phyloP scores from a whole-genome alignment of 2,329 filamentous ascomycete species.

The Diplodia scrobiculata region DNA sequence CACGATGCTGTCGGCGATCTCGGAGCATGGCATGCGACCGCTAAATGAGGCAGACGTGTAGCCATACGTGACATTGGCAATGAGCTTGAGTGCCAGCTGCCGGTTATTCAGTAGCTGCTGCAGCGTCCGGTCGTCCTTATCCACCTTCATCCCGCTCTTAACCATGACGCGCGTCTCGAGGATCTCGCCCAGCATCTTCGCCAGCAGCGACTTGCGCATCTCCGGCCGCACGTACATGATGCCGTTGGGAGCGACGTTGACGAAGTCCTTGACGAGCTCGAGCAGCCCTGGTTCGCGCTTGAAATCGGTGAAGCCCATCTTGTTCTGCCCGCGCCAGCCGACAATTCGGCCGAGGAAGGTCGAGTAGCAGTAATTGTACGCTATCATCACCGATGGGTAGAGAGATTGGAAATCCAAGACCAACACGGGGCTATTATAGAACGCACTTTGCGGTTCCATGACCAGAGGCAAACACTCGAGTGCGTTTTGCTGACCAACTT shows the following conservation, averaged over 20 bases:
- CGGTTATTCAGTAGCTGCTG: conserved; percentile 90
- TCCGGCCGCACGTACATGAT: conserved; percentile 90
- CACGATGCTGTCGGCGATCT: conserved; percentile 97
- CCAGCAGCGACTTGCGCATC: conserved; percentile 84
- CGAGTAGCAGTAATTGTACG: conserved; percentile 98
- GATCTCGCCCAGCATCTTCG: conserved; percentile 96
- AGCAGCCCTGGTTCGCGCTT: conserved; percentile 73
- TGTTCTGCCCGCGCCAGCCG: conserved; percentile 86
- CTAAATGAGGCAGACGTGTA: conserved; percentile 98
- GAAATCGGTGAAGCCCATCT: conserved; percentile 93
- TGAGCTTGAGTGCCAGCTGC: conserved; percentile 88
- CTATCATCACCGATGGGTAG: conserved; percentile 98
- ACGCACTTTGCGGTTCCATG: conserved; percentile 94
- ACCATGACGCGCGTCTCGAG: conserved; percentile 97
- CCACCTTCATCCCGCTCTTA: conserved; percentile 92
- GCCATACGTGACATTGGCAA: conserved; percentile 98
- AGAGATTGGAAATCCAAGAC: conserved; percentile 95
- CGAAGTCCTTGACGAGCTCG: conserved; percentile 75
- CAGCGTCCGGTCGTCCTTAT: conserved; percentile 82
- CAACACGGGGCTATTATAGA: conserved; percentile 85
- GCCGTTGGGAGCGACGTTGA: conserved; percentile 93
- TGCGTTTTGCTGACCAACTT: conserved; percentile 91
- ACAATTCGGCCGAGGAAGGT: conserved; percentile 87
- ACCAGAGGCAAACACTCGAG: conserved; percentile 92
- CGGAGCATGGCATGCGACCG: conserved; percentile 94